Percentiles rank a stretch among this genome's conserved stretches.
Conservation (phyloP, 176 grass and related monocot genomes). For the Saccharum spontaneum region DNA sequence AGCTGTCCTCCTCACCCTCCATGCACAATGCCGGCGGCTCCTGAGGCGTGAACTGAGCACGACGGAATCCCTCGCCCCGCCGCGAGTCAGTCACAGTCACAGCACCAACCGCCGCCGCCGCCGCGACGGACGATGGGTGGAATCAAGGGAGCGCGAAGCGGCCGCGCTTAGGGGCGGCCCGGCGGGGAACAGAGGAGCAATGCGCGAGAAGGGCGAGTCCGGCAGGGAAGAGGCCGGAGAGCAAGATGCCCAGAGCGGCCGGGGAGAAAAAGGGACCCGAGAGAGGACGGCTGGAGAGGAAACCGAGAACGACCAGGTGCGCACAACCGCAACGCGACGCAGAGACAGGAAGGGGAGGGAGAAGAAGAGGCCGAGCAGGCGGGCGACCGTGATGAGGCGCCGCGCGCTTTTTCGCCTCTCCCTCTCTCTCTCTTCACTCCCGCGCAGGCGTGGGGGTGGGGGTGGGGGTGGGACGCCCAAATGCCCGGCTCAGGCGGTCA, state of each 20-base stretch:
- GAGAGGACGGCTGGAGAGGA: background rate
- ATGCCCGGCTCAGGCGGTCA: background rate
- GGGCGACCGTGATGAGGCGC: background rate
- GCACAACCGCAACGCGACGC: background rate
- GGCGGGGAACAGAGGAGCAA: background rate
- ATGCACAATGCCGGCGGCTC: slow-evolving; percentile 10
- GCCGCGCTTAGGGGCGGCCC: no score
- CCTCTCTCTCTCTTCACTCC: background rate
- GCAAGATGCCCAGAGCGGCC: background rate
- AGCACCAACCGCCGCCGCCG: background rate
- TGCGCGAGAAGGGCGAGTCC: background rate
- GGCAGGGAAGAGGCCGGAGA: background rate
- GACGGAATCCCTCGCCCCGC: background rate
- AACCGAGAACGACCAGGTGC: background rate
- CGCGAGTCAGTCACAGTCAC: background rate
- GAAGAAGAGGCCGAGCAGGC: background rate
- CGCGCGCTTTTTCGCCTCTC: background rate
- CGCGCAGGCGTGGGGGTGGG: background rate
- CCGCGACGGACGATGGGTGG: background rate
- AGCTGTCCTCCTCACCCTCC: slow-evolving; percentile 45
- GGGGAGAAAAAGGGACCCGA: background rate
- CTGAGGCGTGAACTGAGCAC: background rate
- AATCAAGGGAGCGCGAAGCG: background rate
- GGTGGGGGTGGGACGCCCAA: background rate
- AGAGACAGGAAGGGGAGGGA: background rate